Evolutionary conservation across 345 rosid species (phyloP).

Genomic region (Lagerstroemia speciosa): DNA sequence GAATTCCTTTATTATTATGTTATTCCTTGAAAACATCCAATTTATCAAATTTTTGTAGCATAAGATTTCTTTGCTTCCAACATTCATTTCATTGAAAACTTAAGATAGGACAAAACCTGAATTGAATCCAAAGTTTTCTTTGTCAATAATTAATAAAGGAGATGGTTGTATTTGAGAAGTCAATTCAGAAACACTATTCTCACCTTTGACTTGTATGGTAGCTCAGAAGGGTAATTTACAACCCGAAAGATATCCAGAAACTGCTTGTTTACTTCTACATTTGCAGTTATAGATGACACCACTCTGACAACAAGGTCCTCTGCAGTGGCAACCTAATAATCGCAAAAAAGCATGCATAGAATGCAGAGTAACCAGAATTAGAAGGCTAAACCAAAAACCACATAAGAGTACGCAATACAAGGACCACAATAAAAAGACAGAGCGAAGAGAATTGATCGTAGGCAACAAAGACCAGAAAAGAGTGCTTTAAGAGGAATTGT

Average conservation of each 20-base stretch:
- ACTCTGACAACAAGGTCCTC: slow-evolving; percentile 85
- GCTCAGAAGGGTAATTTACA: slow-evolving; percentile 69
- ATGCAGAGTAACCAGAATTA: not conserved
- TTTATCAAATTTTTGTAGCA: too few relatives aligned
- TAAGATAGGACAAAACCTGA: too few relatives aligned
- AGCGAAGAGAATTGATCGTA: not conserved
- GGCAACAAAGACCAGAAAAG: not conserved
- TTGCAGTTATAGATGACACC: slow-evolving; percentile 82
- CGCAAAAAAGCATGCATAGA: not conserved
- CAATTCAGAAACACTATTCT: slow-evolving; percentile 3
- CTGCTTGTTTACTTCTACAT: slow-evolving; percentile 79
- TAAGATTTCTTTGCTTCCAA: too few relatives aligned
- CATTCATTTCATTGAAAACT: too few relatives aligned
- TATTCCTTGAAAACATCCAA: too few relatives aligned
- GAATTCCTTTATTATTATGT: too few relatives aligned
- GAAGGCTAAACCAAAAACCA: not conserved
- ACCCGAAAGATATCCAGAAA: slow-evolving; percentile 75
- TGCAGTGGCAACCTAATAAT: slow-evolving; percentile 68
- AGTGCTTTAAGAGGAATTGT: not conserved
- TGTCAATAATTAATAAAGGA: too few relatives aligned
- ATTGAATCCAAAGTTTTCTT: too few relatives aligned
- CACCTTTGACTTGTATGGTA: slow-evolving; percentile 91
- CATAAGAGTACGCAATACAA: not conserved
- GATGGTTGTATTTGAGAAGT: not conserved
- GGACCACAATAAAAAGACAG: not conserved